Conservation (phyloP, 352 stramenopile species). For the Pythium volutum region DNA sequence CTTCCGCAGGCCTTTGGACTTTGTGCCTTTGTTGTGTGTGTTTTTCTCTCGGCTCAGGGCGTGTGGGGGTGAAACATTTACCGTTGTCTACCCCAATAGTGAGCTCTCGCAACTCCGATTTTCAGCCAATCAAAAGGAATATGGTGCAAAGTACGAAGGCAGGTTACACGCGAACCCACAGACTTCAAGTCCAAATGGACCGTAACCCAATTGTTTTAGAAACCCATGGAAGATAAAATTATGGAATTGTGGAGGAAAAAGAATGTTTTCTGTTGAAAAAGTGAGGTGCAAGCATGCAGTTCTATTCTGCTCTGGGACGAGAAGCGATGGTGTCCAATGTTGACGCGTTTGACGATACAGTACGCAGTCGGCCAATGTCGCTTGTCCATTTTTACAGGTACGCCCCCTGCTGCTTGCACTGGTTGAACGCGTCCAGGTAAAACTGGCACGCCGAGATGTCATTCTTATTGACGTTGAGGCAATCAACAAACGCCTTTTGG, state of each 20-base stretch:
- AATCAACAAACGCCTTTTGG: conserved; percentile 81
- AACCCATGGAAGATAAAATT: not conserved
- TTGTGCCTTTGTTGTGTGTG: conserved; percentile 13
- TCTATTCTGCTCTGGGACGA: too few relatives aligned
- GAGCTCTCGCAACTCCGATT: not conserved
- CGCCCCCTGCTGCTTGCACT: conserved; percentile 76
- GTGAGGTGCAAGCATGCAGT: too few relatives aligned
- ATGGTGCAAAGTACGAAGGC: not conserved
- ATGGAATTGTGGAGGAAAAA: not conserved
- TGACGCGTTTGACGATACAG: not conserved
- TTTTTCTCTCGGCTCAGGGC: conserved; percentile 6
- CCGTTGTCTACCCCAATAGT: conserved; percentile 2
- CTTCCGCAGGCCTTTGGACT: conserved; percentile 7
- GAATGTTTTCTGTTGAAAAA: conserved; percentile 11
- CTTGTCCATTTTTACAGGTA: conserved; percentile 37
- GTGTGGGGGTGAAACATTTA: not conserved
- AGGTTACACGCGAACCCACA: not conserved
- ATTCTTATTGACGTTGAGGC: conserved; percentile 70
- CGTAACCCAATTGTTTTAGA: not conserved
- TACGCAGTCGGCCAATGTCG: not conserved
- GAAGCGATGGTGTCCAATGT: not conserved
- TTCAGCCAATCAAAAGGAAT: conserved; percentile 7
- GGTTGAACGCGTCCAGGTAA: conserved; percentile 79
- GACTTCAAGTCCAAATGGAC: conserved; percentile 29
- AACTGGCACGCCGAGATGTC: conserved; percentile 83